Evolutionary conservation across 2,329 filamentous ascomycete genomes (phyloP).

Genomic region (Fusarium abutilonis): DNA sequence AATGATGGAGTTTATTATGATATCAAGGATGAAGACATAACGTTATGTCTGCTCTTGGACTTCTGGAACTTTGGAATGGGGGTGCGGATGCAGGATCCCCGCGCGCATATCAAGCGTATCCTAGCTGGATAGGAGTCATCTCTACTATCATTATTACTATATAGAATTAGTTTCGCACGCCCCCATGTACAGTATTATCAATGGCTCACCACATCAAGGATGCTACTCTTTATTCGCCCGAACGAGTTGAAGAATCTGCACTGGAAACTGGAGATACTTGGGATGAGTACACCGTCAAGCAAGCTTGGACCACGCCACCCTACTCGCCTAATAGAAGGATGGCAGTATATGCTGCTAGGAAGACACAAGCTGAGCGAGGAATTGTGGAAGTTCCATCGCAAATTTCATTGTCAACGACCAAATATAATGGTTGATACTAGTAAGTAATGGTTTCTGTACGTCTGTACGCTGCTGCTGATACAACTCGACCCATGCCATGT

Average conservation of each 20-base stretch:
- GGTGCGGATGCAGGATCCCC: neutral
- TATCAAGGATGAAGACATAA: neutral
- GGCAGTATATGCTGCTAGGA: conserved; percentile 51
- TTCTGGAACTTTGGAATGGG: neutral
- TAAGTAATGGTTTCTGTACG: neutral
- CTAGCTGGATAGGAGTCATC: neutral
- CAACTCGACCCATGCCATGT: conserved; percentile 36
- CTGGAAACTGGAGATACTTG: too few species aligned
- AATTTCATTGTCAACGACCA: conserved; percentile 16
- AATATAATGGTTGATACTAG: conserved; percentile 38
- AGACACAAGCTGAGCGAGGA: conserved; percentile 49
- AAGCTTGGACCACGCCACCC: conserved; percentile 49
- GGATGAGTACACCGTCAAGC: conserved; percentile 41
- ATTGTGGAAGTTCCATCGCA: conserved; percentile 48
- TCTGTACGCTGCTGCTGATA: neutral
- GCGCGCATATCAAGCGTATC: neutral
- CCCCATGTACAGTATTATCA: too few species aligned
- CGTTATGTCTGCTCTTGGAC: conserved; percentile 2
- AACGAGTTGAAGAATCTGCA: too few species aligned
- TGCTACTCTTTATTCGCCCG: too few species aligned
- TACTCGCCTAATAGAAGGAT: conserved; percentile 44
- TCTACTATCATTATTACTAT: too few species aligned
- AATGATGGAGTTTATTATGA: neutral
- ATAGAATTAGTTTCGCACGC: too few species aligned
- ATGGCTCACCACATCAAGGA: too few species aligned